Conservation (phyloP, 73 alveolate species). For the Effrenium voratum region DNA sequence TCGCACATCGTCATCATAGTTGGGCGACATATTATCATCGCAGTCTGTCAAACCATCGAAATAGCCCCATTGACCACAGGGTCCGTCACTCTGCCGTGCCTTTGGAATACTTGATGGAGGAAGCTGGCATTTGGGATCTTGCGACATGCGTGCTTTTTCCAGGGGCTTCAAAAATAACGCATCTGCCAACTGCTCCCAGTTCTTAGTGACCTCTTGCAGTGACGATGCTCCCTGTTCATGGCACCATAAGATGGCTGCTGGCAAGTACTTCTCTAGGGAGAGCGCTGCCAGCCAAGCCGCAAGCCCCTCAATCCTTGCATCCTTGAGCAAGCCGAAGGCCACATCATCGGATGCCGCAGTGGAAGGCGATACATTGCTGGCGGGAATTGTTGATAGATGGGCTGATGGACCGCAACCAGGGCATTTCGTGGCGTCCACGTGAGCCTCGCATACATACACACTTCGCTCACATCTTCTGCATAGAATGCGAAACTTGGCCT, state of each 20-base stretch:
- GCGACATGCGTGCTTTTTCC: background rate
- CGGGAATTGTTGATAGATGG: background rate
- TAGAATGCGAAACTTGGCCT: background rate
- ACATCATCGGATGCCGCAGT: slow-evolving; percentile 17
- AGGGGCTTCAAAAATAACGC: background rate
- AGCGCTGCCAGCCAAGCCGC: slow-evolving; percentile 12
- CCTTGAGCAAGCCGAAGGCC: slow-evolving; percentile 12
- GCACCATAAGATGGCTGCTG: slow-evolving; percentile 1
- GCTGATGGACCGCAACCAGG: background rate
- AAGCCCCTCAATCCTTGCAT: background rate
- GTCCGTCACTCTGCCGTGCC: no score
- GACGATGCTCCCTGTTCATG: slow-evolving; percentile 19
- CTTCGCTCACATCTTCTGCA: background rate
- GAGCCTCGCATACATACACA: background rate
- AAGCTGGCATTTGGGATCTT: background rate
- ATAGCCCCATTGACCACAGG: no score
- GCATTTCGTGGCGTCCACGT: background rate
- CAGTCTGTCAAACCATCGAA: no score
- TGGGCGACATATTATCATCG: no score
- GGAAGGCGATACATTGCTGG: background rate
- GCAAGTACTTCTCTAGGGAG: slow-evolving; percentile 22
- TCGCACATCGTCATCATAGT: no score
- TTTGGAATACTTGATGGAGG: no score
- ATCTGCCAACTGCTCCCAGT: background rate
- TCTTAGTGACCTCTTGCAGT: background rate